These are phyloP conservation scores for Fusarium sp. DNA, from an alignment of 2,329 filamentous ascomycete species.

Conservation along the genomic window DNA sequence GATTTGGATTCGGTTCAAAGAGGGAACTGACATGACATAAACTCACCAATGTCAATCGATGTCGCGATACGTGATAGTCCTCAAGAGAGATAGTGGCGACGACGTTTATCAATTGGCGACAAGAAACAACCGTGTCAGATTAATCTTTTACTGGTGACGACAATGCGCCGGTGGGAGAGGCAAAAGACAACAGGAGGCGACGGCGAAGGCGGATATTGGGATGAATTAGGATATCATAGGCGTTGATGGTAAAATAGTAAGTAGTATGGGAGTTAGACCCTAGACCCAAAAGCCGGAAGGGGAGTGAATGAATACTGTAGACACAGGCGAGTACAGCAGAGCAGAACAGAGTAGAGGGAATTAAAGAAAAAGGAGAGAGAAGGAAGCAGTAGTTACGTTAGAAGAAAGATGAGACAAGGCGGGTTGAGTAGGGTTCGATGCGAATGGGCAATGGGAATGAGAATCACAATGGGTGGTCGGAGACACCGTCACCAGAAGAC, in stretches of 20 bases:
- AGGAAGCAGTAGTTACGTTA: neutral
- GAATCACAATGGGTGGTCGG: slow-evolving; percentile 25
- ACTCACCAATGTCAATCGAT: slow-evolving; percentile 6
- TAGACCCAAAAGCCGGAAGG: slow-evolving; percentile 26
- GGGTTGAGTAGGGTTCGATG: neutral
- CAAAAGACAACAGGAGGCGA: slow-evolving; percentile 1
- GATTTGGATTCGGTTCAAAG: neutral
- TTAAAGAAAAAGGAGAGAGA: slow-evolving; percentile 3
- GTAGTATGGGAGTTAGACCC: slow-evolving; percentile 8
- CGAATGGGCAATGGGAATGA: slow-evolving; percentile 12
- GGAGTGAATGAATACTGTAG: neutral
- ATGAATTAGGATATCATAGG: slow-evolving; percentile 9
- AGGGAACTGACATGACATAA: neutral
- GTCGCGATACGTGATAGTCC: neutral
- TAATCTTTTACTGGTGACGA: slow-evolving; percentile 2
- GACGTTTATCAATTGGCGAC: neutral
- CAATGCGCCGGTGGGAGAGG: slow-evolving; percentile 14
- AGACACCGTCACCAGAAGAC: slow-evolving; percentile 31
- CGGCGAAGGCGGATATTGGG: slow-evolving; percentile 11
- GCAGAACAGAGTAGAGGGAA: neutral
- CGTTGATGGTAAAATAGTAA: neutral
- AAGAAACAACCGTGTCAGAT: neutral
- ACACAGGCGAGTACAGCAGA: neutral
- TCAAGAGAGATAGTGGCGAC: neutral
- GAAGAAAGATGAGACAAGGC: slow-evolving; percentile 24